Evolutionary conservation across 2,329 filamentous ascomycete species (phyloP).

Genomic region (Dactylellina cionopaga): DNA sequence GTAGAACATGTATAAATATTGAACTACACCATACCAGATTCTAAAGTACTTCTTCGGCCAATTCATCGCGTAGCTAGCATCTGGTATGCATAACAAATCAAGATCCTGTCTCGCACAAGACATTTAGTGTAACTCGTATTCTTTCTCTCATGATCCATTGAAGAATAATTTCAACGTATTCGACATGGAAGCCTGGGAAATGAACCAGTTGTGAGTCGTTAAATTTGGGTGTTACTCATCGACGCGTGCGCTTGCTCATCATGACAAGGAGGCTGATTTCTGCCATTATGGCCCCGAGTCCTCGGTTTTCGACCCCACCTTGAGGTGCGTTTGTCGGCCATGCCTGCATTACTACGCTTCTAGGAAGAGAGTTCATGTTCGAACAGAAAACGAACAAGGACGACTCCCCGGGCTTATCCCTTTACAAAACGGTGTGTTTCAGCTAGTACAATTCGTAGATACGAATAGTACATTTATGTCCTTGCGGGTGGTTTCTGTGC

Average conservation of each 20-base stretch:
- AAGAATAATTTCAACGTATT: not conserved
- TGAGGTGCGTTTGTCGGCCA: slow-evolving; percentile 22
- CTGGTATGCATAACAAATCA: too few species aligned
- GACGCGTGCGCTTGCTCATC: slow-evolving; percentile 45
- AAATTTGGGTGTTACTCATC: slow-evolving; percentile 40
- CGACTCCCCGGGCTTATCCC: not conserved
- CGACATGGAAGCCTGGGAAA: not conserved
- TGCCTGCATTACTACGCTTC: not conserved
- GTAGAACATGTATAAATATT: too few species aligned
- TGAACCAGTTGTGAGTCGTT: slow-evolving; percentile 11
- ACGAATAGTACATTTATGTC: slow-evolving; percentile 8
- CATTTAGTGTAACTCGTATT: too few species aligned
- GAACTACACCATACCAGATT: too few species aligned
- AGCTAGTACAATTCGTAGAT: not conserved
- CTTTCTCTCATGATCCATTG: not conserved
- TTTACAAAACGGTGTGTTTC: slow-evolving; percentile 39
- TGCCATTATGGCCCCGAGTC: slow-evolving; percentile 50
- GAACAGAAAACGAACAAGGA: not conserved
- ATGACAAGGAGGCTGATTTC: slow-evolving; percentile 46
- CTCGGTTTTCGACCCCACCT: slow-evolving; percentile 51
- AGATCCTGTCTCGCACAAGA: too few species aligned
- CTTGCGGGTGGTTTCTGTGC: not conserved
- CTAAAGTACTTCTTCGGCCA: too few species aligned
- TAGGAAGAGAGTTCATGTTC: not conserved
- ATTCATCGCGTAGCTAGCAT: too few species aligned